These are phyloP conservation scores for Pseudocercospora pini-densiflorae DNA, from an alignment of 2,329 filamentous ascomycete species.

Conservation along the genomic window DNA sequence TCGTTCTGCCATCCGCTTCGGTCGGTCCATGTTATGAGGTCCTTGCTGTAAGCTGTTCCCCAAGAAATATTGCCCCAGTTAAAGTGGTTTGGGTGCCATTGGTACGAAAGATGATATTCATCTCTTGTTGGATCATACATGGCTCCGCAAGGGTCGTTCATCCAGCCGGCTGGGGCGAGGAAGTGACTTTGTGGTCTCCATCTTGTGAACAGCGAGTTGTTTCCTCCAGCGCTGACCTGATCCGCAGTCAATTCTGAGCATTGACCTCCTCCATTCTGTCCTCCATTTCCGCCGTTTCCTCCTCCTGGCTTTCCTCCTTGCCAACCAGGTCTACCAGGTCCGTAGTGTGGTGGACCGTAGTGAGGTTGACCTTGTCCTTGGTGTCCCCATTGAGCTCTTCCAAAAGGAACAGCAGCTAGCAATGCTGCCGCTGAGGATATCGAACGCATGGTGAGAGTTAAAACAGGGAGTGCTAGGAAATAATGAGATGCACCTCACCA, in stretches of 20 bases:
- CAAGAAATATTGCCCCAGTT: constrained; percentile 55
- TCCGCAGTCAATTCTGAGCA: constrained; percentile 38
- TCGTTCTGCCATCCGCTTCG: constrained; percentile 52
- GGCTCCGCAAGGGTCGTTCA: constrained; percentile 57
- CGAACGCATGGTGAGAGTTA: constrained; percentile 12
- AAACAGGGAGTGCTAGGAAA: neutral
- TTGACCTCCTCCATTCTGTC: neutral
- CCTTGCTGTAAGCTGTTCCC: constrained; percentile 59
- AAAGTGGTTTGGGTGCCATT: constrained; percentile 55
- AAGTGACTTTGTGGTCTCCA: constrained; percentile 55
- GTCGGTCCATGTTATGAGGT: constrained; percentile 50
- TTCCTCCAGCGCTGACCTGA: constrained; percentile 43
- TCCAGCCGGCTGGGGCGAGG: constrained; percentile 54
- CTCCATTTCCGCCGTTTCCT: neutral
- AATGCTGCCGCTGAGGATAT: constrained; percentile 17
- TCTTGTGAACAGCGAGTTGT: constrained; percentile 55
- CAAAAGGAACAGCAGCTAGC: constrained; percentile 16
- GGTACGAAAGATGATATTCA: constrained; percentile 59
- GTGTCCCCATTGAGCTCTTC: constrained; percentile 6
- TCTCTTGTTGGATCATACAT: constrained; percentile 55
- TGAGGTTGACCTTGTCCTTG: constrained; percentile 1
- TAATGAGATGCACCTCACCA: neutral
- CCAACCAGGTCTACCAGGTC: neutral
- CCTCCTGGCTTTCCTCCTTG: neutral
- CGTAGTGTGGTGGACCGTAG: constrained; percentile 2